These are phyloP conservation scores for Punctularia strigosozonata DNA, from an alignment of 768 basidiomycete species.

Conservation along the genomic window DNA sequence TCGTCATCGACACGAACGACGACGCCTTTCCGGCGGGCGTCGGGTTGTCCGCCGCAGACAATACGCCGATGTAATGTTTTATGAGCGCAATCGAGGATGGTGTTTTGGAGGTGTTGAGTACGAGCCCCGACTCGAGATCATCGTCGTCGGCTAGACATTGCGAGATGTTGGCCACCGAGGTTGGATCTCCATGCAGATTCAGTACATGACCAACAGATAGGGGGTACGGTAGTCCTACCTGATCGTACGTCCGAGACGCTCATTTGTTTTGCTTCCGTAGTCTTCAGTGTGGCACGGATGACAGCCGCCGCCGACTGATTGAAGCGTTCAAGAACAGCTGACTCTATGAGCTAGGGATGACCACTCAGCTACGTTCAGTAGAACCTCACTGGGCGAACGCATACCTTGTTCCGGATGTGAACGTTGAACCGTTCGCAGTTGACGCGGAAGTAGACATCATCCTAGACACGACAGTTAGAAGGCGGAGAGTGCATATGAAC, in stretches of 20 bases:
- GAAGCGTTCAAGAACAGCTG: conserved; percentile 67
- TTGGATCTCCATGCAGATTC: too few relatives aligned
- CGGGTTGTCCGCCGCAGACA: conserved; percentile 76
- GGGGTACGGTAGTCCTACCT: too few relatives aligned
- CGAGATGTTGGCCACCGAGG: conserved; percentile 52
- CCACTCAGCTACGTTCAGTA: too few relatives aligned
- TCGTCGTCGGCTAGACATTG: conserved; percentile 53
- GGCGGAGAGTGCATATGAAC: background rate
- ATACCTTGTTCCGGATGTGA: conserved; percentile 76
- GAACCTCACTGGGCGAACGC: conserved; percentile 9
- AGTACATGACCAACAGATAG: too few relatives aligned
- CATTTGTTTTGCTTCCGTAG: conserved; percentile 54
- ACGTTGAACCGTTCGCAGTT: conserved; percentile 85
- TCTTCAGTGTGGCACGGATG: conserved; percentile 57
- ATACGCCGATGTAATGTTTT: conserved; percentile 72
- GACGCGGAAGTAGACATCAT: conserved; percentile 68
- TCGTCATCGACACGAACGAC: conserved; percentile 59
- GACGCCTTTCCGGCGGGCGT: conserved; percentile 55
- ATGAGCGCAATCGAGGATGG: conserved; percentile 44
- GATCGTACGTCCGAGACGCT: conserved; percentile 51
- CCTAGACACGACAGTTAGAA: conserved; percentile 26
- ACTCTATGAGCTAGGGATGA: conserved; percentile 65
- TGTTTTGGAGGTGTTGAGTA: conserved; percentile 39
- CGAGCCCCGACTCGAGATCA: conserved; percentile 51
- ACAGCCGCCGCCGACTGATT: conserved; percentile 67